Percentiles rank a stretch among this genome's conserved stretches.
Conservation (phyloP, 495 filamentous ascomycete genomes). For the Penicillium salamii region DNA sequence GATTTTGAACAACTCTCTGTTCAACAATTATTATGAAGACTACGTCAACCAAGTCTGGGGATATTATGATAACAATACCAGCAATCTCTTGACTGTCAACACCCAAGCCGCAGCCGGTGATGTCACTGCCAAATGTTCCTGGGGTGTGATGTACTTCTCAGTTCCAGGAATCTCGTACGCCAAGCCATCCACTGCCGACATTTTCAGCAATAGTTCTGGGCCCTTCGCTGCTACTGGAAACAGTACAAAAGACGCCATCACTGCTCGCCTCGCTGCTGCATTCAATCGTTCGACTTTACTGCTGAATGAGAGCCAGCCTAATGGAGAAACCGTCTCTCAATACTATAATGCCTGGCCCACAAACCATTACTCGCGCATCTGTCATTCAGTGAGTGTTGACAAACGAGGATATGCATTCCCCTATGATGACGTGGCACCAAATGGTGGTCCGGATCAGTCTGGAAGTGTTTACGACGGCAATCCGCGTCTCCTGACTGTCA, state of each 20-base stretch:
- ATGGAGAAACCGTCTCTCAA: slow-evolving; percentile 36
- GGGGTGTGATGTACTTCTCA: slow-evolving; percentile 49
- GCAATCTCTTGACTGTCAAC: slow-evolving; percentile 53
- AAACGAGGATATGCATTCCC: slow-evolving; percentile 72
- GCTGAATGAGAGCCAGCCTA: slow-evolving; percentile 45
- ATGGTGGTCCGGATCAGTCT: slow-evolving; percentile 55
- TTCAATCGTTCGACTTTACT: slow-evolving; percentile 67
- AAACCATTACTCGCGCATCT: slow-evolving; percentile 70
- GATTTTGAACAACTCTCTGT: slow-evolving; percentile 52
- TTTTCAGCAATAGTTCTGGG: slow-evolving; percentile 70
- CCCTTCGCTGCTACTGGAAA: slow-evolving; percentile 57
- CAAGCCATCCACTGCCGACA: slow-evolving; percentile 58
- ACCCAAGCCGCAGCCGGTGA: slow-evolving; percentile 56
- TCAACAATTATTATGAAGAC: slow-evolving; percentile 58
- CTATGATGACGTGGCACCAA: slow-evolving; percentile 70
- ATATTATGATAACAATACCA: slow-evolving; percentile 44
- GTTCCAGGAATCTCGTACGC: slow-evolving; percentile 46
- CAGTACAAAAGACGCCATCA: slow-evolving; percentile 48
- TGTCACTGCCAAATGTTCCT: slow-evolving; percentile 50
- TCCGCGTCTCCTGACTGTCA: slow-evolving; percentile 58
- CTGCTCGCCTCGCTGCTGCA: slow-evolving; percentile 64
- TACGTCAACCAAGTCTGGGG: slow-evolving; percentile 66
- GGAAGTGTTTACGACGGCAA: slow-evolving; percentile 59
- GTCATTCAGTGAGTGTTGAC: slow-evolving; percentile 61
- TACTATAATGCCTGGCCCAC: slow-evolving; percentile 59